Evolutionary conservation across 495 filamentous ascomycete species (phyloP).

Genomic region (Corynascus novoguineensis): DNA sequence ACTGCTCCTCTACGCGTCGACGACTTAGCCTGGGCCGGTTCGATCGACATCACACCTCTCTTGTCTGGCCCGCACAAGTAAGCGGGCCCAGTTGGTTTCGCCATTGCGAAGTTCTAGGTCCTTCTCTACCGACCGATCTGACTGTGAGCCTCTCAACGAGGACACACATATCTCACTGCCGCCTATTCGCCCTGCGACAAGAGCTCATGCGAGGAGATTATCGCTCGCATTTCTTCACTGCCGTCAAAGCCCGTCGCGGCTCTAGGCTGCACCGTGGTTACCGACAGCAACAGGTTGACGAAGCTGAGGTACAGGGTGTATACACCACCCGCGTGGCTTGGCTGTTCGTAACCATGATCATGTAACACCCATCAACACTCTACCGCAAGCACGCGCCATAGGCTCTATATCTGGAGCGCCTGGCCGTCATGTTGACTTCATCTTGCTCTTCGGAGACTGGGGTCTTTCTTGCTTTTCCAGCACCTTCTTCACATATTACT

Average conservation of each 20-base stretch:
- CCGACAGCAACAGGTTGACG: neutral
- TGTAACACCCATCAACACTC: neutral
- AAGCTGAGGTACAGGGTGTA: neutral
- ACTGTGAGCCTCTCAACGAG: neutral
- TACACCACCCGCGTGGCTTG: conserved; percentile 2
- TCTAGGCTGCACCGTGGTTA: neutral
- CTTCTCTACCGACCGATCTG: neutral
- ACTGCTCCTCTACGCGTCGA: neutral
- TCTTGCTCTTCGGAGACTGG: too few relatives aligned
- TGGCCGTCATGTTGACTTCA: too few relatives aligned
- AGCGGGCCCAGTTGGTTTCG: neutral
- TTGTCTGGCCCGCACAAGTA: neutral
- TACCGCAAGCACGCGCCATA: neutral
- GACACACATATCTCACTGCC: neutral
- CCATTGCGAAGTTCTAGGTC: neutral
- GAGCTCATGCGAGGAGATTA: neutral
- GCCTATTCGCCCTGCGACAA: too few relatives aligned
- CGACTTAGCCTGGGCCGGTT: neutral
- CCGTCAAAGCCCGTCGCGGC: neutral
- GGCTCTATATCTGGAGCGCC: neutral
- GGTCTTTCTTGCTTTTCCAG: neutral
- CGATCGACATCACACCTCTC: neutral
- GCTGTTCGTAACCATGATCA: neutral
- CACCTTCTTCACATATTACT: neutral
- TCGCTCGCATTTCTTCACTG: neutral